phyloP scores from a whole-genome alignment of 331 rosid genomes.

The Acacia pycnantha region DNA sequence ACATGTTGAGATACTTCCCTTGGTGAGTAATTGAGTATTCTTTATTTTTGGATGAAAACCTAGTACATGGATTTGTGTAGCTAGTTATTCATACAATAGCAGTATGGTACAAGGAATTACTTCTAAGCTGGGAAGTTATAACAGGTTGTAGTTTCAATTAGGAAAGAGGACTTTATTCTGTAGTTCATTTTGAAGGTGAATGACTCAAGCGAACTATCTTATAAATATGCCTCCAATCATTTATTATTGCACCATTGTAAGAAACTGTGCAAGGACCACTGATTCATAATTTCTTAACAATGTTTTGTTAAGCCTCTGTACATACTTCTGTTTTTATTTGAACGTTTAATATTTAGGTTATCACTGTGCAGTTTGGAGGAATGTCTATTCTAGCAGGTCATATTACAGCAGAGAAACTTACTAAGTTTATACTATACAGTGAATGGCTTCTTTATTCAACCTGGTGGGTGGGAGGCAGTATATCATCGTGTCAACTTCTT shows the following conservation, averaged over 20 bases:
- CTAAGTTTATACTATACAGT: constrained; percentile 90
- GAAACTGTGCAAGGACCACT: constrained; percentile 2
- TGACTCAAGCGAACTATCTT: background rate
- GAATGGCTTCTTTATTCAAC: constrained; percentile 97
- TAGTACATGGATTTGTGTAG: background rate
- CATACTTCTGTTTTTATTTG: constrained; percentile 37
- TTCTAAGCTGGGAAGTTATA: background rate
- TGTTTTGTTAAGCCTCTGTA: constrained; percentile 19
- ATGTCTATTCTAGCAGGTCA: constrained; percentile 85
- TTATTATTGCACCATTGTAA: constrained; percentile 1
- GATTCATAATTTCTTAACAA: background rate
- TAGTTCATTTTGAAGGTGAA: background rate
- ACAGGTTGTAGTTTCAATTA: background rate
- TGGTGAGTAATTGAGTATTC: constrained; percentile 40
- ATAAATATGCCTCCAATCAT: background rate
- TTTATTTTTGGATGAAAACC: background rate
- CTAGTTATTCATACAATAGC: background rate
- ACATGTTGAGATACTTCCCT: too few relatives aligned
- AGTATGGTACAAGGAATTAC: background rate
- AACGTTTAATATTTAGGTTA: constrained; percentile 52
- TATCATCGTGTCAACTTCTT: constrained; percentile 45
- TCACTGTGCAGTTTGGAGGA: constrained; percentile 92
- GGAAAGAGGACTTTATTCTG: background rate
- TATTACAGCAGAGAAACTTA: constrained; percentile 91
- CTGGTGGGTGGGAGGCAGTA: constrained; percentile 97